Percentiles rank a stretch among this genome's conserved stretches.
Evolutionary conservation across 129 eudicot species (phyloP).

Genomic region (Solidago caesia): DNA sequence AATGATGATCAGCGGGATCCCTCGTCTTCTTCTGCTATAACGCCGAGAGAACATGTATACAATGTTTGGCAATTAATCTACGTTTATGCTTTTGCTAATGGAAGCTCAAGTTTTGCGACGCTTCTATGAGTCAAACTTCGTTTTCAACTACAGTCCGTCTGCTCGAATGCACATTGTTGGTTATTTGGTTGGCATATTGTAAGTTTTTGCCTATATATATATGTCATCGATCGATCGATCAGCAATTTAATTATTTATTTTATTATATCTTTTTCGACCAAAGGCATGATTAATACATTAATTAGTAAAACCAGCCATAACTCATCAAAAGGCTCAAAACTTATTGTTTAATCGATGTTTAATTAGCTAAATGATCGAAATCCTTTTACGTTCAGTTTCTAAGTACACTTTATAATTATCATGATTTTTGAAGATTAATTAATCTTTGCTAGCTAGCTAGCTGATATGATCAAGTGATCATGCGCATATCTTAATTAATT

Average conservation of each 20-base stretch:
- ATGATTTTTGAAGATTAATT: too few species aligned
- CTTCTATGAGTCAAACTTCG: constrained; percentile 65
- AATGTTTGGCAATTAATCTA: constrained; percentile 59
- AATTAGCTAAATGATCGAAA: too few species aligned
- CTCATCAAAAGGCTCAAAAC: too few species aligned
- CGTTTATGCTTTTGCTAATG: constrained; percentile 78
- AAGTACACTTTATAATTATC: too few species aligned
- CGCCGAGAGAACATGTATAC: constrained; percentile 38
- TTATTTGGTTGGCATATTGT: constrained; percentile 72
- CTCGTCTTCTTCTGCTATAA: constrained; percentile 54
- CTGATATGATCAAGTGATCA: constrained; percentile 23
- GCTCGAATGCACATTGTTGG: constrained; percentile 83
- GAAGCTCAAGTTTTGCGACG: constrained; percentile 81
- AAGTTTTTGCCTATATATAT: constrained; percentile 30
- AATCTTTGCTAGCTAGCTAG: background rate
- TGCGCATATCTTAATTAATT: constrained; percentile 7
- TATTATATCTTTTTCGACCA: too few species aligned
- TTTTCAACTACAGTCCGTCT: constrained; percentile 77
- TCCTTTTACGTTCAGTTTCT: too few species aligned
- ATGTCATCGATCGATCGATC: too few species aligned
- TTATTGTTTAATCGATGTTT: too few species aligned
- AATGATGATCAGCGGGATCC: constrained; percentile 32
- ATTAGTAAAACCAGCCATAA: too few species aligned
- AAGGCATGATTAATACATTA: too few species aligned
- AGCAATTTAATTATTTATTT: background rate